Evolutionary conservation across 768 basidiomycete species (phyloP), one percentile per base, ranked within the genome.

Genomic region (Hygrocybe coccinea): DNA sequence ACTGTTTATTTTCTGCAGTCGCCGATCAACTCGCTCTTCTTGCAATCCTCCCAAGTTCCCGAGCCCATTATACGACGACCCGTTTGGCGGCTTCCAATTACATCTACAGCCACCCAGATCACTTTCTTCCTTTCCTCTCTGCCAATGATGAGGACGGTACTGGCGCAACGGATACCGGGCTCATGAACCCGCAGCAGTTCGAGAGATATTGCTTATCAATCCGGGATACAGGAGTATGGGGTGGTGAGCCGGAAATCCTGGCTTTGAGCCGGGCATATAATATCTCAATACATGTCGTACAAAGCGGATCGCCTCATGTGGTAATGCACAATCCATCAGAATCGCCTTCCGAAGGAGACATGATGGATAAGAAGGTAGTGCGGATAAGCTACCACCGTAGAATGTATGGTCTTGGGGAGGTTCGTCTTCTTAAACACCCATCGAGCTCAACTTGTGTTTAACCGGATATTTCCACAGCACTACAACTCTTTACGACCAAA

Each of bases 391-490:
- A 95, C 68, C 95, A 98, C 66, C 79, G 91, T 54, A 81, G 85
- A 60, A 87, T 95, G 85, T 98, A 95, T 72, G 95, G 95, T 2
- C 79, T 97, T 5, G 95, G 95, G 62, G 95, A 97, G 83, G 94
- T 93, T 52, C 61, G 87, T 73, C 24, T 7, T 36, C 46, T 24
- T 6, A 22, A 46, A 33, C 24, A 43, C 14, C 24, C 34, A 34
- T 29, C 37, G 36, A 46, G 45, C 17, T 56, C 36, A 29, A 9
- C 22, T 47, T 34, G 52, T 50, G 19, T 29, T 11, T 24, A 22
- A 39, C 61, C 60, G 46, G 55, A 60, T 50, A 29, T 19, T 22
- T 34, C 34, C 34, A 46, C 66, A 94, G 91, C 91, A 94, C 68
- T 94, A 94, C 66, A 94, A 94, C 67, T 93, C 91, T 5, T 67